Conservation (phyloP, 805 yeast genomes). For the Wickerhamiella musiphila region DNA sequence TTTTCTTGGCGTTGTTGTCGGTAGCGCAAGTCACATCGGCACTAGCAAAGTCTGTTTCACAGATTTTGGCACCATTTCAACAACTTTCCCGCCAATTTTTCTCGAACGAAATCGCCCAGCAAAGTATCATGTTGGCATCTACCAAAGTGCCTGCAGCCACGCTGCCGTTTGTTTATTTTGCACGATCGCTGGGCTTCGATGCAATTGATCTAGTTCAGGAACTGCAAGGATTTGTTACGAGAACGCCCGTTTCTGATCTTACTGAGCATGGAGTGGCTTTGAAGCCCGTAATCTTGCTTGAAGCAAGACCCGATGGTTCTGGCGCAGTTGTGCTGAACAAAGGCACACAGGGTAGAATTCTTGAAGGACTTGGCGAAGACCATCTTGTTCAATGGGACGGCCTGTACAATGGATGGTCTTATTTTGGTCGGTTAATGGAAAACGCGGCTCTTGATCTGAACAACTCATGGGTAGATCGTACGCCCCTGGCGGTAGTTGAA, state of each 20-base stretch:
- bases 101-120: conserved; percentile 27
- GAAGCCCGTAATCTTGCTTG: too few relatives aligned
- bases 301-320: conserved; percentile 25
- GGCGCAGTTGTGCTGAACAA: conserved; percentile 30
- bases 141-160: conserved; percentile 60
- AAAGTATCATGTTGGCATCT: conserved; percentile 34
- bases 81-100: conserved; percentile 31
- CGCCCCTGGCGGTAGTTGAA: too few relatives aligned
- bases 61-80: conserved; percentile 30
- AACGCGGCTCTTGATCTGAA: conserved; percentile 26
- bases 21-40: conserved; percentile 31
- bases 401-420: conserved; percentile 73
- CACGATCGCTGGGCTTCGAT: conserved; percentile 29
- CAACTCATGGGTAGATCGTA: conserved; percentile 18
- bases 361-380: conserved; percentile 34
- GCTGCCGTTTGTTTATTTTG: conserved; percentile 40
- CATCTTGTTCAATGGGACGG: conserved; percentile 46
- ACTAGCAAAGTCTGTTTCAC: conserved; percentile 27
- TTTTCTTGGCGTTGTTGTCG: conserved; percentile 28
- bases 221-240: conserved; percentile 40
- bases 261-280: too few relatives aligned
- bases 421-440: conserved; percentile 62
- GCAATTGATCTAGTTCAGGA: conserved; percentile 46
- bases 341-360: conserved; percentile 59
- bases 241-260: conserved; percentile 4